Conservation (phyloP, 371 early-diverging fungal species). For the Dichotomocladium elegans region DNA sequence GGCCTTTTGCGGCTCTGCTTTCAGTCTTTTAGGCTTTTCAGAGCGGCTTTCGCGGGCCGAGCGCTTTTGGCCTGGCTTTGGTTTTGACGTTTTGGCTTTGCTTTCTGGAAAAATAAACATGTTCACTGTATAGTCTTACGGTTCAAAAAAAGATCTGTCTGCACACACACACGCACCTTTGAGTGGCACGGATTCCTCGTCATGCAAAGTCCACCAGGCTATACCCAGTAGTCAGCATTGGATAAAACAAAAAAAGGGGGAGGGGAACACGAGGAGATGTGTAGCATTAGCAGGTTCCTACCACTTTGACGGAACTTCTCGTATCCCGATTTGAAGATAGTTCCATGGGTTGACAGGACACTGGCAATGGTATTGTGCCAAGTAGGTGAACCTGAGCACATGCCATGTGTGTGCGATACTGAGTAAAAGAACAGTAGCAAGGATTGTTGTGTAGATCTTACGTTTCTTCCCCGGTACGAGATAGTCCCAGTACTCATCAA, state of each 20-base stretch:
- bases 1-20: not conserved
- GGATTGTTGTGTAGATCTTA: slow-evolving; percentile 22
- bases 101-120: no score
- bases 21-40: no score
- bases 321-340: slow-evolving; percentile 76
- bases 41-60: no score
- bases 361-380: slow-evolving; percentile 82
- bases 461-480: slow-evolving; percentile 64
- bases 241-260: not conserved
- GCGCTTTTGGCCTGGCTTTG: not conserved
- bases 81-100: not conserved
- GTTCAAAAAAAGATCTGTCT: not conserved
- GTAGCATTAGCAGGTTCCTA: slow-evolving; percentile 7
- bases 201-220: slow-evolving; percentile 64
- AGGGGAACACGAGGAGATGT: not conserved
- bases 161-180: slow-evolving; percentile 32
- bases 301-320: slow-evolving; percentile 53
- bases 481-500: slow-evolving; percentile 75
- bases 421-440: not conserved
- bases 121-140: no score
- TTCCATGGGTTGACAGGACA: slow-evolving; percentile 72
- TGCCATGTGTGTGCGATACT: not conserved
- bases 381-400: slow-evolving; percentile 53
- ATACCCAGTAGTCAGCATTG: not conserved
- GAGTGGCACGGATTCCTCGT: slow-evolving; percentile 44